A percentile compares a stretch with the other conserved stretches of the same genome.
Conservation (phyloP, 106 monocot species). For the Ottelia alismoides region DNA sequence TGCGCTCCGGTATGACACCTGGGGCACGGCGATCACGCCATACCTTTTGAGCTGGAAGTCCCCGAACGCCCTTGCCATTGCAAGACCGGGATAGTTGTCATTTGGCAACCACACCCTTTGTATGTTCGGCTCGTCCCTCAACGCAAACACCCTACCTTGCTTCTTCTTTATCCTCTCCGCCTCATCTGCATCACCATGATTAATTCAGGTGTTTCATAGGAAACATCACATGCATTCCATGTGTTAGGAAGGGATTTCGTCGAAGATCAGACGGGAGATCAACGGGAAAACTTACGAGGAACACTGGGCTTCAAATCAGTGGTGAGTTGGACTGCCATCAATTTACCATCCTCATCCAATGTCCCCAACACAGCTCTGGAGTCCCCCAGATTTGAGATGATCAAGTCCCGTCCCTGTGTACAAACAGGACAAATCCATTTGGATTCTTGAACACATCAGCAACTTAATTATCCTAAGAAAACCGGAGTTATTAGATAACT, state of each 20-base stretch:
- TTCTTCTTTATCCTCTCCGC: conserved; percentile 76
- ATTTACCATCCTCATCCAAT: conserved; percentile 29
- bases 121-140: conserved; percentile 54
- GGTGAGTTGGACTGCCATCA: conserved; percentile 63
- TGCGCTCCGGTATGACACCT: conserved; percentile 45
- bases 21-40: conserved; percentile 67
- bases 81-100: conserved; percentile 68
- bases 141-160: conserved; percentile 59
- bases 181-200: conserved; percentile 68
- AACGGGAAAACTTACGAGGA: conserved; percentile 34
- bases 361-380: conserved; percentile 77
- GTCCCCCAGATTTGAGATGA: conserved; percentile 87
- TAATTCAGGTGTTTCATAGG: too few species aligned
- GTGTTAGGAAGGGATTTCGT: too few species aligned
- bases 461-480: too few species aligned
- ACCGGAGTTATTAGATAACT: background rate
- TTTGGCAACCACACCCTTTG: conserved; percentile 77
- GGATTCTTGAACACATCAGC: too few species aligned
- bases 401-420: conserved; percentile 78
- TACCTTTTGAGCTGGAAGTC: conserved; percentile 79
- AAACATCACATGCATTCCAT: too few species aligned
- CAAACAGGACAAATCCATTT: background rate
- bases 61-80: conserved; percentile 87
- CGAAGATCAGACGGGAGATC: too few species aligned
- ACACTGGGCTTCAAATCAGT: conserved; percentile 76